Conservation (phyloP, 2,329 filamentous ascomycete species). For the Colletotrichum cuscutae region DNA sequence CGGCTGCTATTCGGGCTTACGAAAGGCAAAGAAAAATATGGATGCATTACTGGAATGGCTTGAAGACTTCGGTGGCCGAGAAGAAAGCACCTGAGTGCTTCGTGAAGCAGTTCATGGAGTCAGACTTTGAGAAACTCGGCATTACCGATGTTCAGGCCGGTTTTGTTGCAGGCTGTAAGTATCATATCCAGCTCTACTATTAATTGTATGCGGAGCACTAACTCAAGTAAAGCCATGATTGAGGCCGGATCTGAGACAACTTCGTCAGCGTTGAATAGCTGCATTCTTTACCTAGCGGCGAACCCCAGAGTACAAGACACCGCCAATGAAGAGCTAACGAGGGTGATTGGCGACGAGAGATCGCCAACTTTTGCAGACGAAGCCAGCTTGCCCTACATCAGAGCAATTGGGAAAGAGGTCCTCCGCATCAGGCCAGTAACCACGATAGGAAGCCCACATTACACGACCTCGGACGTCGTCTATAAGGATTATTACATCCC, state of each 20-base stretch:
- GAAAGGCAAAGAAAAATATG: background rate
- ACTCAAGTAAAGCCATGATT: background rate
- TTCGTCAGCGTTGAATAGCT: background rate
- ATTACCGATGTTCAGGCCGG: background rate
- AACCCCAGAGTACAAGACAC: background rate
- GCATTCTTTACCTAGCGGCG: background rate
- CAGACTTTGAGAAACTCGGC: slow-evolving; percentile 10
- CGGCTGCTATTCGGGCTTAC: background rate
- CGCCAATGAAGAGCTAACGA: background rate
- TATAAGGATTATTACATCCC: background rate
- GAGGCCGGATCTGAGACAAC: background rate
- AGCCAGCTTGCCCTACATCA: background rate
- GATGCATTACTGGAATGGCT: slow-evolving; percentile 1
- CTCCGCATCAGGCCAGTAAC: slow-evolving; percentile 41
- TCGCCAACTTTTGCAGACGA: background rate
- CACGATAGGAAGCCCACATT: background rate
- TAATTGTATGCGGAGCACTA: background rate
- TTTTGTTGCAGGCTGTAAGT: background rate
- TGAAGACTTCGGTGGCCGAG: slow-evolving; percentile 1
- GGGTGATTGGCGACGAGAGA: background rate
- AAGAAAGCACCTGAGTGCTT: slow-evolving; percentile 8
- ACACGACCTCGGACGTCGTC: background rate
- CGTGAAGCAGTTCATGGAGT: slow-evolving; percentile 3
- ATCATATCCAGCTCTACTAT: background rate
- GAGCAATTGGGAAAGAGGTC: slow-evolving; percentile 61